Conservation (phyloP, 306 rosid species). For the Castanospermum australe region DNA sequence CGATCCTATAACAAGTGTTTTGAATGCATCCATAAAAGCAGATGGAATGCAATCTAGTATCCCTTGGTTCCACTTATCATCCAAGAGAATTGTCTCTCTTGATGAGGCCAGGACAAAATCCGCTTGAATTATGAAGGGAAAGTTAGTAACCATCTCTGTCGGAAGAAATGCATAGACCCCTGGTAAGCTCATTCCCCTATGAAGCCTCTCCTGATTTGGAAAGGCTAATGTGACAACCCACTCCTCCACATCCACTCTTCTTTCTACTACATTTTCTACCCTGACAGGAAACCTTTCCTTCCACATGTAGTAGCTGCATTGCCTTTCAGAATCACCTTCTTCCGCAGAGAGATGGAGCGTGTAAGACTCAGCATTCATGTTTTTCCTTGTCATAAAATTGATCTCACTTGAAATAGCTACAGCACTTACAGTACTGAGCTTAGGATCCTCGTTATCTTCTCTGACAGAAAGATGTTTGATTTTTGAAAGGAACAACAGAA, state of each 20-base stretch:
- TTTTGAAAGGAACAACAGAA: constrained; percentile 66
- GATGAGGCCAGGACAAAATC: constrained; percentile 79
- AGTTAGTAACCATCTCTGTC: constrained; percentile 68
- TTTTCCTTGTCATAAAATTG: constrained; percentile 44
- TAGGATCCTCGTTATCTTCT: constrained; percentile 46
- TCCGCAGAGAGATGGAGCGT: constrained; percentile 53
- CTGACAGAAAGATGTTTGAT: constrained; percentile 63
- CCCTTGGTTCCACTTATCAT: constrained; percentile 75
- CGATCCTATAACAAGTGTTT: constrained; percentile 38
- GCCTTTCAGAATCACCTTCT: constrained; percentile 25
- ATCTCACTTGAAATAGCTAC: constrained; percentile 62
- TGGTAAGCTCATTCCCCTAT: constrained; percentile 41
- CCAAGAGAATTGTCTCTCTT: constrained; percentile 67
- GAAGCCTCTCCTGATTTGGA: constrained; percentile 55
- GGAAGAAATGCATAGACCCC: constrained; percentile 81
- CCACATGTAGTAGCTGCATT: constrained; percentile 69
- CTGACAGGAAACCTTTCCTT: constrained; percentile 64
- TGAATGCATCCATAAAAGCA: constrained; percentile 65
- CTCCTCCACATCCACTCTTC: constrained; percentile 59
- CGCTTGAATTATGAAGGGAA: constrained; percentile 79
- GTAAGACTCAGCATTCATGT: constrained; percentile 69
- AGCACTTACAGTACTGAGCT: constrained; percentile 39
- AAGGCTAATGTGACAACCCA: constrained; percentile 65
- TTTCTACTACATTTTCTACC: constrained; percentile 47
- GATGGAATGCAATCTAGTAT: constrained; percentile 63